Evolutionary conservation across 768 basidiomycete species (phyloP), one percentile per base, ranked within the genome.

Genomic region (Asterophora parasitica): DNA sequence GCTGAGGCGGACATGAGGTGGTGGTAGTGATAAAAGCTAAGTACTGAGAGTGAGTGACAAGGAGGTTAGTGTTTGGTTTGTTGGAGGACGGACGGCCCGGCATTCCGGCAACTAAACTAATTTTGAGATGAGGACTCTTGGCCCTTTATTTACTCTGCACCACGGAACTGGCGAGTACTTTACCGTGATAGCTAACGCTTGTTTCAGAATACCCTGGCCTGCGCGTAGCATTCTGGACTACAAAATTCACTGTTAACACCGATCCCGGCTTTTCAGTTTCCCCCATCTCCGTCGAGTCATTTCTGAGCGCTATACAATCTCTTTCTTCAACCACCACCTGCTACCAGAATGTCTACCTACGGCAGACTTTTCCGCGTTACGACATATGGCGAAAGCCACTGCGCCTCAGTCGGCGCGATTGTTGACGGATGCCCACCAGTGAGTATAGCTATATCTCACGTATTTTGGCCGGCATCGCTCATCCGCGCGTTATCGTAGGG

Each of bases 371-470:
- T 90, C 73, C 80, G 92, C 39, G 96, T 99, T 20, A 94, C 94
- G 44, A 99, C 96, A 54, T 99, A 89, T 63, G 96, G 96, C 50
- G 96, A 99, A 73, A 92, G 89, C 54, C 96, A 99, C 65, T 97
- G 96, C 64, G 82, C 89, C 26, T 94, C 92, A 11, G 96, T 98
- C 30, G 96, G 96, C 11, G 92, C 91, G 30, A 97, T 99, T 67
- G 83, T 99, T 59, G 96, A 98, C 63, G 96, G 96, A 28, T 92
- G 92, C 56, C 95, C 95, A 44, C 95, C 95, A 32, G 95, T 96
- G 67, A 48, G 82, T 68, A 11, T 23, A 23, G 30, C 23, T 30
- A 4, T 11, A 19, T 33, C 50, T 15, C 26, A 45, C 48, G 42
- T 37, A 23, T 46, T 57, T 30, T 31, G 19, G 28, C 45, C 11